Conservation (phyloP, 2,329 filamentous ascomycete species). For the Fusarium zealandicum region DNA sequence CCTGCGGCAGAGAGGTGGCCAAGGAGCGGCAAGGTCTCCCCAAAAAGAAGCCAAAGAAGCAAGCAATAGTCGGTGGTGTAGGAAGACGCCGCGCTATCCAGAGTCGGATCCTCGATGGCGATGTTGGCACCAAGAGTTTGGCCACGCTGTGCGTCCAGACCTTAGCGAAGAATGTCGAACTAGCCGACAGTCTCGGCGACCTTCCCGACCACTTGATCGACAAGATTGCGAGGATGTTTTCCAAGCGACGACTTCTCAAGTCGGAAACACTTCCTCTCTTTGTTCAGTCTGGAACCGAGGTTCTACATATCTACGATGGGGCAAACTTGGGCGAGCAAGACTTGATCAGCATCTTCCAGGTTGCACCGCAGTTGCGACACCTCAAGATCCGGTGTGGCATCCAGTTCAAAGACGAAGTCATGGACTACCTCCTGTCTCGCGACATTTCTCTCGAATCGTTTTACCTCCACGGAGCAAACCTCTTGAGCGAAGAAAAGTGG, state of each 20-base stretch:
- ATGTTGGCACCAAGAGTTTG: slow-evolving; percentile 72
- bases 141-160: slow-evolving; percentile 70
- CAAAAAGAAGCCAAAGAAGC: slow-evolving; percentile 57
- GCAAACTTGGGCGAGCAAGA: slow-evolving; percentile 76
- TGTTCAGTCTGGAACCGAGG: slow-evolving; percentile 58
- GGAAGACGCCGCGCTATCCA: slow-evolving; percentile 77
- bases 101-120: slow-evolving; percentile 84
- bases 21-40: slow-evolving; percentile 61
- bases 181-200: slow-evolving; percentile 69
- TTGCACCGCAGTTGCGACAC: slow-evolving; percentile 71
- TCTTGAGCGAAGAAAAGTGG: slow-evolving; percentile 82
- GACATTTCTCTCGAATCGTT: slow-evolving; percentile 73
- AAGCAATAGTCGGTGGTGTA: slow-evolving; percentile 58
- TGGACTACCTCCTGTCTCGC: slow-evolving; percentile 81
- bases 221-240: slow-evolving; percentile 65
- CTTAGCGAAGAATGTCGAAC: slow-evolving; percentile 66
- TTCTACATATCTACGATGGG: slow-evolving; percentile 64
- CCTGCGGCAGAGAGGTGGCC: slow-evolving; percentile 78
- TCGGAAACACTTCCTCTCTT: slow-evolving; percentile 64
- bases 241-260: slow-evolving; percentile 65
- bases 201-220: slow-evolving; percentile 63
- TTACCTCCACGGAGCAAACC: slow-evolving; percentile 83
- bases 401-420: slow-evolving; percentile 85
- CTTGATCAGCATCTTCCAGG: slow-evolving; percentile 80
- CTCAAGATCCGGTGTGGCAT: slow-evolving; percentile 85